A percentile compares a stretch with the other conserved stretches of the same genome.
Conservation (phyloP, 208 protist genomes). For the Leishmania martiniquensis region DNA sequence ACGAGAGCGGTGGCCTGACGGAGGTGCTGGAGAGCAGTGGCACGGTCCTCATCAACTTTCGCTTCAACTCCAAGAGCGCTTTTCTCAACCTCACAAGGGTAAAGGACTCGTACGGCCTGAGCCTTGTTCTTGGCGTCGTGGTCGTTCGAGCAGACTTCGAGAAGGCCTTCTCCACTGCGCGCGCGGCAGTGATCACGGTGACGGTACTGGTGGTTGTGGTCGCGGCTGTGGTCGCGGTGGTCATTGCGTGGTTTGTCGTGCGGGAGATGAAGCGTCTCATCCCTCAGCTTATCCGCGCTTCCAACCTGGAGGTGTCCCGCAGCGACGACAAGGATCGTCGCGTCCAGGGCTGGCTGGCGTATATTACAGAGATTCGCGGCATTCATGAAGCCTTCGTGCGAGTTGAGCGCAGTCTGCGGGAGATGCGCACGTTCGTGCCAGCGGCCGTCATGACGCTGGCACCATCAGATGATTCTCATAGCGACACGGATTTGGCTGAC, state of each 20-base stretch:
- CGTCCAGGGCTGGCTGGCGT: conserved; percentile 33
- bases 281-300: conserved; percentile 47
- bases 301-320: conserved; percentile 53
- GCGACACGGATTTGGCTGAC: conserved; percentile 18
- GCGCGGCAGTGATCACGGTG: conserved; percentile 42
- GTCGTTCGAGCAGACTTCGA: conserved; percentile 62
- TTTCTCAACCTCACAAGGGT: conserved; percentile 54
- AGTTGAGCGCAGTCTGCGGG: conserved; percentile 43
- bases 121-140: conserved; percentile 57
- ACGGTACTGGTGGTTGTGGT: conserved; percentile 49
- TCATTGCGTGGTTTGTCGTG: conserved; percentile 51
- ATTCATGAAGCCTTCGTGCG: conserved; percentile 47
- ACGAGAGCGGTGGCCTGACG: conserved; percentile 23
- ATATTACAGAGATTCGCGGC: conserved; percentile 47
- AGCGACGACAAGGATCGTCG: conserved; percentile 25
- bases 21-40: conserved; percentile 20
- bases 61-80: conserved; percentile 38
- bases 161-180: conserved; percentile 45
- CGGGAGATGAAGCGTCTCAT: conserved; percentile 56
- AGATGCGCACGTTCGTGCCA: conserved; percentile 58
- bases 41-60: conserved; percentile 42
- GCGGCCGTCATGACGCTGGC: conserved; percentile 46
- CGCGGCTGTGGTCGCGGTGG: conserved; percentile 45
- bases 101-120: conserved; percentile 57
- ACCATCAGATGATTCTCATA: conserved; percentile 23